phyloP scores from a whole-genome alignment of 2,329 filamentous ascomycete species.

The Colletotrichum musicola region DNA sequence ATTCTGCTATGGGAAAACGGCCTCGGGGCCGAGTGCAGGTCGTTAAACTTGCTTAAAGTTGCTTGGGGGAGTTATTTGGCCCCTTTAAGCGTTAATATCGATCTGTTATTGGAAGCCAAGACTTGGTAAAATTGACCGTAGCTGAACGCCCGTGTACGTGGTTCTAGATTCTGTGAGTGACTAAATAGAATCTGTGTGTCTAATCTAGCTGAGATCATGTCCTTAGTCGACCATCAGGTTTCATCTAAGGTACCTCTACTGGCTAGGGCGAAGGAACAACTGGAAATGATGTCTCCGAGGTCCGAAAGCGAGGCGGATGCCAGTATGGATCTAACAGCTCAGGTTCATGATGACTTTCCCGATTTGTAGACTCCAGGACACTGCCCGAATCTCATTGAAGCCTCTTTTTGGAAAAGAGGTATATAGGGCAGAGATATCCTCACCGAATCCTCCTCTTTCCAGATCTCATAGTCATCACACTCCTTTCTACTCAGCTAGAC shows the following conservation, averaged over 20 bases:
- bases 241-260: background rate
- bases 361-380: no score
- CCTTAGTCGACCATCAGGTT: background rate
- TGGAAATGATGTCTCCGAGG: background rate
- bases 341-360: no score
- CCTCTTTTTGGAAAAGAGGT: no score
- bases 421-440: no score
- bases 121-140: background rate
- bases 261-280: background rate
- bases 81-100: background rate
- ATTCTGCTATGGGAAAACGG: background rate
- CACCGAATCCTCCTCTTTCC: no score
- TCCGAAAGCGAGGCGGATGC: background rate
- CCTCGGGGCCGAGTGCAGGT: no score
- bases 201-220: background rate
- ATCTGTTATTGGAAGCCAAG: background rate
- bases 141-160: background rate
- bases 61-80: background rate
- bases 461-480: no score
- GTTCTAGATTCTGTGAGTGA: background rate
- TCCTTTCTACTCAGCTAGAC: no score
- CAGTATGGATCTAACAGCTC: no score
- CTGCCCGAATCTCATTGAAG: no score
- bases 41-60: no score
- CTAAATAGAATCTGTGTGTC: background rate